Evolutionary conservation across 495 filamentous ascomycete genomes (phyloP), one percentile per base, ranked within the genome.

Genomic region (Chaetomidium leptoderma): DNA sequence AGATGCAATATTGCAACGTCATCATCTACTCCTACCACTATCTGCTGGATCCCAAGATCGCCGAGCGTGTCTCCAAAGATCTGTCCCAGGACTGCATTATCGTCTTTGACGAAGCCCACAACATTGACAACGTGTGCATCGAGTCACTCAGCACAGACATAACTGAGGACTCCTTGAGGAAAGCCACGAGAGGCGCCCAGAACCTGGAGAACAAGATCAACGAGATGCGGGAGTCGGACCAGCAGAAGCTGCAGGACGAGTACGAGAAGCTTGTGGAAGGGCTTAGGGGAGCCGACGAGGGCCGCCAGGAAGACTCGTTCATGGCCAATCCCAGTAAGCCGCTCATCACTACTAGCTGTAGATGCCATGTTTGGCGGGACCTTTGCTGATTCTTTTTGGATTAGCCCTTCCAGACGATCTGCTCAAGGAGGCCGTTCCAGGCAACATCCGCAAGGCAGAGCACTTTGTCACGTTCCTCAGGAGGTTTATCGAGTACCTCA

Each of bases 1-100:
- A 92, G 88, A 97, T 99, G 92, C 85, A 91, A 50, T 96, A 88
- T 68, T 97, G 92, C 79, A 96, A 99, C 73, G 90, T 99, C 66
- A 96, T 99, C 65, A 97, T 99, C 55, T 99, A 97, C 70, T 97
- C 93, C 9, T 99, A 97, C 67, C 93, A 99, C 73, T 99, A 98
- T 66, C 84, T 99, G 5, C 80, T 99, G 2, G 93, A 99, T 66
- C 93, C 93, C 9, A 97, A 99, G 74, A 99, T 99, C 63, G 92
- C 93, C 23, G 93, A 99, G 69, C 80, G 93, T 49, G 93, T 99
- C 3, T 97, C 95, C 1, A 90, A 88, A 69, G 92, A 99, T 64
- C 80, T 99, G 6, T 96, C 93, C 6, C 97, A 96, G 59, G 93
- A 99, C 69, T 96, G 91, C 67, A 99, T 99, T 27, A 89, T 99